Conservation (phyloP, 495 filamentous ascomycete genomes). For the Hypoxylon intermedium region DNA sequence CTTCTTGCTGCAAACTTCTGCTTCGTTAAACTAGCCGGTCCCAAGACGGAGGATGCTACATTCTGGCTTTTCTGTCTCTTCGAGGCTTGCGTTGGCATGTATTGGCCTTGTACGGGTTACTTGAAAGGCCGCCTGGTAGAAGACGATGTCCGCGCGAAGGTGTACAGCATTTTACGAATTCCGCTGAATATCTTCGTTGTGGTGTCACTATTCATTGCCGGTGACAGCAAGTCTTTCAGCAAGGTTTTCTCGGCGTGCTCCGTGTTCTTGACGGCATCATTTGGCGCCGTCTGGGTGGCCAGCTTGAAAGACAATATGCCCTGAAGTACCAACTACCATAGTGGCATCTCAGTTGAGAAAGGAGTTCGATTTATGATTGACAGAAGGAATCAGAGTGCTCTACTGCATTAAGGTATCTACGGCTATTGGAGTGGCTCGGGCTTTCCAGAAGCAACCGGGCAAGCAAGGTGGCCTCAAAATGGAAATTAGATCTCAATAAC, state of each 20-base stretch:
- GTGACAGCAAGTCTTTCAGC: conserved; percentile 47
- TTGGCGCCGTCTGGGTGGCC: conserved; percentile 38
- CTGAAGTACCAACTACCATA: neutral
- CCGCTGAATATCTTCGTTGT: conserved; percentile 65
- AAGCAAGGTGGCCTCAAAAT: no score
- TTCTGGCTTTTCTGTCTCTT: conserved; percentile 64
- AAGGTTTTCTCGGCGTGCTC: conserved; percentile 49
- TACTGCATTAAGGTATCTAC: no score
- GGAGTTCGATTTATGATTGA: neutral
- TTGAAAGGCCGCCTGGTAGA: conserved; percentile 58
- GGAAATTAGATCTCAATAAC: no score
- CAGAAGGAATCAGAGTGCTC: neutral
- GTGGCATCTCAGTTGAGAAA: neutral
- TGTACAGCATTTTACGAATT: conserved; percentile 58
- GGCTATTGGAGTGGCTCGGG: no score
- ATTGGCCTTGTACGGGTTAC: conserved; percentile 60
- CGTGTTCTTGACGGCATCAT: conserved; percentile 44
- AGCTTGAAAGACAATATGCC: conserved; percentile 38
- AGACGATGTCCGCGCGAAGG: conserved; percentile 56
- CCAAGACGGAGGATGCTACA: conserved; percentile 50
- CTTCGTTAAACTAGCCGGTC: conserved; percentile 50
- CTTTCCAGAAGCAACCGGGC: no score
- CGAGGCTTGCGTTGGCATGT: conserved; percentile 61
- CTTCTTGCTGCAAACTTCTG: conserved; percentile 45
- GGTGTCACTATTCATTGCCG: conserved; percentile 51